Percentiles rank a stretch among this genome's conserved stretches.
These are phyloP conservation scores for Echria macrotheca DNA, from an alignment of 495 filamentous ascomycete species.

Conservation along the genomic window DNA sequence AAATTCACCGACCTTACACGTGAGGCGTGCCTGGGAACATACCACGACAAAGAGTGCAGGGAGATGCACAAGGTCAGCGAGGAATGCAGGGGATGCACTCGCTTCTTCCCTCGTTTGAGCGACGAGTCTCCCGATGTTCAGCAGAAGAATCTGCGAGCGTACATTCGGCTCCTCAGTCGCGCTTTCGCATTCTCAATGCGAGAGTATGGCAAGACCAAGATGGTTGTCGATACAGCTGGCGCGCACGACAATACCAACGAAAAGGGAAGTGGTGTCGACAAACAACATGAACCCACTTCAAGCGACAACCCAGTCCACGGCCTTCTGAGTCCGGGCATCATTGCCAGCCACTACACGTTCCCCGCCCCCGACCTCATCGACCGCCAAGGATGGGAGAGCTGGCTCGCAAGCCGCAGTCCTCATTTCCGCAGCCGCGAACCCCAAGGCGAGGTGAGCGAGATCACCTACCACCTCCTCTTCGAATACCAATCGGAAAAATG, in stretches of 20 bases:
- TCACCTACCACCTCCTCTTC: constrained; percentile 1
- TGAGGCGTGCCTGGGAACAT: not conserved
- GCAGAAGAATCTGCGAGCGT: not conserved
- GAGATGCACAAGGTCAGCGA: not conserved
- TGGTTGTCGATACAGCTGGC: not conserved
- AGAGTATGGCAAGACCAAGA: not conserved
- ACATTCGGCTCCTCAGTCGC: not conserved
- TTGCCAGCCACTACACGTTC: not conserved
- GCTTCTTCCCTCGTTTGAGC: not conserved
- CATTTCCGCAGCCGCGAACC: not conserved
- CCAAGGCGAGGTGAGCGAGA: constrained; percentile 2
- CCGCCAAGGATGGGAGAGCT: not conserved
- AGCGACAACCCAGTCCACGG: not conserved
- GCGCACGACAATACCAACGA: not conserved
- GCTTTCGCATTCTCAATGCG: not conserved
- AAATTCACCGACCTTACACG: not conserved
- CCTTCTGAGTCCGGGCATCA: not conserved
- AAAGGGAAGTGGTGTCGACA: no score
- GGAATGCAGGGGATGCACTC: not conserved
- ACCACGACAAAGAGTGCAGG: not conserved
- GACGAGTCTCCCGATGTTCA: not conserved
- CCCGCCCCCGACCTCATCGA: not conserved
- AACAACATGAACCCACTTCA: not conserved
- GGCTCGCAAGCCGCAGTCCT: not conserved
- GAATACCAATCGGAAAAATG: constrained; percentile 4